Evolutionary conservation across 208 protist genomes (phyloP), one percentile per base, ranked within the genome.

Genomic region (Sergeia podlipaevii): DNA sequence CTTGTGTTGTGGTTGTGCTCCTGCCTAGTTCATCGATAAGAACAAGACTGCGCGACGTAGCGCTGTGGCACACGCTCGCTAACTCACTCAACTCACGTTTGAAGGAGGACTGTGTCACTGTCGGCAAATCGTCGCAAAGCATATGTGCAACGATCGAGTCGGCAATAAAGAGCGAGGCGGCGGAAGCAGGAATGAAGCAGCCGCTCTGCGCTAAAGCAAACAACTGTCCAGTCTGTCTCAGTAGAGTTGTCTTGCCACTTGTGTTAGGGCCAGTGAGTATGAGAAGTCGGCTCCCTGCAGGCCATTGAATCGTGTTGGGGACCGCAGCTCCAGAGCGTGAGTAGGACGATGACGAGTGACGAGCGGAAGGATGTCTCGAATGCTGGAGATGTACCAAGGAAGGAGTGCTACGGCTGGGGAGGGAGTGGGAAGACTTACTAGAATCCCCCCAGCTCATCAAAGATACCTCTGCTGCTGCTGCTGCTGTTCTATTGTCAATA

Each of bases 1-100:
- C 97, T 48, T 99, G 96, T 27, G 89, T 89, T 13, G 93, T 98
- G 27, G 68, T 82, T 0, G 96, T 98, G 60, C 96, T 91, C n/a
- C 98, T 59, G 17, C 98, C 97, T 2, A 99, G 80, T 70, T 99
- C 98, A 65, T 99, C 98, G 10, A 99, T 55, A 30, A 99, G 85
- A 39, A 99, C 97, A 8, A 99, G 62, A 29, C 91, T 98, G 24
- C 82, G 53, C 2, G 28, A 18, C 6, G 96, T 99, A 2, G 95
- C 95, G 32, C 71, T 62, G 60, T 78, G 60, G 39, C 94, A 73
- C 23, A 89, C 3, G 32, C 97, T 76, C 15, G 88, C 89, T 15
- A 82, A 46, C 46, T 88, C 78, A 47, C 73, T 71, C 52, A 95
- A 63, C 60, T 95, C 82, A 20, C 65, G 69, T 26, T 62, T 62